Evolutionary conservation across 345 rosid species (phyloP).

Genomic region (Lepidium africanum): DNA sequence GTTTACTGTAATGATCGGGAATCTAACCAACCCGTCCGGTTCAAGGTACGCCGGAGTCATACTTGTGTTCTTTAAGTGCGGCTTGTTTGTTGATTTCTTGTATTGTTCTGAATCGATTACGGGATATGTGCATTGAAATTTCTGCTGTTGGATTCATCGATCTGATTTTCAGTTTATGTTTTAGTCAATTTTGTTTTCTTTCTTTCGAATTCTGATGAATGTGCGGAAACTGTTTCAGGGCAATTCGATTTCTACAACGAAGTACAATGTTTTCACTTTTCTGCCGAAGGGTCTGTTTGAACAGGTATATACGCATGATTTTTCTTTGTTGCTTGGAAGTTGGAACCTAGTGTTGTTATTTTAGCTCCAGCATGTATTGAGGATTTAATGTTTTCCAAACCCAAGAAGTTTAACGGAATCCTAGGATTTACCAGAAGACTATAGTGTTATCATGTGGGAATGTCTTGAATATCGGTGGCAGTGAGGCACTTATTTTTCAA

Average conservation of each 20-base stretch:
- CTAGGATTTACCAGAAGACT: not conserved
- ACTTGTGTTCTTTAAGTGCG: not conserved
- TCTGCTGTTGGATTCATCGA: not conserved
- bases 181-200: not conserved
- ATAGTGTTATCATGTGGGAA: not conserved
- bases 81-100: not conserved
- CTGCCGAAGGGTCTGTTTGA: conserved; percentile 96
- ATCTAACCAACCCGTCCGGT: conserved; percentile 68
- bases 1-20: conserved; percentile 93
- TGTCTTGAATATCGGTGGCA: not conserved
- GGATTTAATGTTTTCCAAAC: not conserved
- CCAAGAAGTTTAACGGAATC: not conserved
- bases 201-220: not conserved
- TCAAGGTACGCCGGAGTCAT: conserved; percentile 46
- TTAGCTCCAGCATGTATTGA: not conserved
- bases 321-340: not conserved
- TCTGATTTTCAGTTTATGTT: not conserved
- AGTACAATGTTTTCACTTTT: conserved; percentile 92
- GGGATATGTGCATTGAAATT: not conserved
- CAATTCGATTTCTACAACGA: conserved; percentile 88
- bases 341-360: not conserved
- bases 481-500: not conserved
- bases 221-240: conserved; percentile 44
- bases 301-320: conserved; percentile 50
- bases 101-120: not conserved